Conservation (phyloP, 139 green algal species). For the Coccomyxa sp. region DNA sequence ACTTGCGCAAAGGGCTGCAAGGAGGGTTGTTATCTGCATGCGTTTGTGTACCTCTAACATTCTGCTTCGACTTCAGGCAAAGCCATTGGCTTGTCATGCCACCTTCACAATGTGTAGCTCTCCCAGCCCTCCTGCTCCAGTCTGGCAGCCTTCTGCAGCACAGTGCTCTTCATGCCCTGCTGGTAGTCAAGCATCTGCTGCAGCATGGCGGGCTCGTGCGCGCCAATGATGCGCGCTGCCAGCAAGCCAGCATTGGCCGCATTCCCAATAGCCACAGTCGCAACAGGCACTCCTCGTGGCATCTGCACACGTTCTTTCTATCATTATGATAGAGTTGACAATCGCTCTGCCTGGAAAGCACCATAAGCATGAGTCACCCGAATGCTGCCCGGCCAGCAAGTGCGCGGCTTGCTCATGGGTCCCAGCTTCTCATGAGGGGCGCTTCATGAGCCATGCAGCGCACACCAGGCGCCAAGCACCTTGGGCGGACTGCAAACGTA, state of each 20-base stretch:
- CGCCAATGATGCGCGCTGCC: conserved; percentile 81
- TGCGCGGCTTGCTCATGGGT: background rate
- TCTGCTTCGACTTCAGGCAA: too few relatives aligned
- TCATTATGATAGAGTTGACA: background rate
- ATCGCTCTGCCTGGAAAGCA: background rate
- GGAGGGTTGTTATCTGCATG: too few relatives aligned
- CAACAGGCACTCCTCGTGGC: conserved; percentile 93
- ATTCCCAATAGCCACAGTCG: conserved; percentile 97
- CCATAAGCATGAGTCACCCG: background rate
- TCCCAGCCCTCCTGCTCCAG: conserved; percentile 67
- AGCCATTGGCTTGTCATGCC: too few relatives aligned
- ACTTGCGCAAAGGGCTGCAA: too few relatives aligned
- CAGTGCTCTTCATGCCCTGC: conserved; percentile 48
- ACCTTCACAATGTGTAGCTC: too few relatives aligned
- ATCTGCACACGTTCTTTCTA: conserved; percentile 51
- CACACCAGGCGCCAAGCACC: background rate
- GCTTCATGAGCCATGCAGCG: background rate
- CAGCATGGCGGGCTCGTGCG: conserved; percentile 49
- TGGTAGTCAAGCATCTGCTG: conserved; percentile 69
- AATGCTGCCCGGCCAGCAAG: background rate
- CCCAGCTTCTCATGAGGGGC: background rate
- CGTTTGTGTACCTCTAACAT: too few relatives aligned
- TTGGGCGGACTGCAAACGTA: background rate
- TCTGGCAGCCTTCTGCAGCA: conserved; percentile 67
- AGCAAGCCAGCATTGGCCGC: conserved; percentile 93